Percentiles rank a stretch among this genome's conserved stretches.
phyloP scores from a whole-genome alignment of 805 yeast genomes.

The Kodamaea neixiangensis region DNA sequence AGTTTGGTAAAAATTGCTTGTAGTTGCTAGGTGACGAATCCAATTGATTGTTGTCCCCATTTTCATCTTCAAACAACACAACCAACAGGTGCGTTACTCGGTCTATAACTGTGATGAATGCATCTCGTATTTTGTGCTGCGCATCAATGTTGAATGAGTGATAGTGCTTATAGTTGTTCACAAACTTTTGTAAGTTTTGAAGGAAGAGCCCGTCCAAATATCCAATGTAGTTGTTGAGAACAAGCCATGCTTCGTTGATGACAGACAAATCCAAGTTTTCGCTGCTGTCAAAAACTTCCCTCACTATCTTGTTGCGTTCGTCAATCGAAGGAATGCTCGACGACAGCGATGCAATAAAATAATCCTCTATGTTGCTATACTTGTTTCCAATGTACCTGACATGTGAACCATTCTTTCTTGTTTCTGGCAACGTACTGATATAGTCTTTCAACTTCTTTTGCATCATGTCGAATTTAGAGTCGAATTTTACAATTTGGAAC shows the following conservation, averaged over 20 bases:
- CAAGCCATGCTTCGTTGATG: constrained; percentile 46
- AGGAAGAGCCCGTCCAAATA: constrained; percentile 35
- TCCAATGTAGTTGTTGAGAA: constrained; percentile 36
- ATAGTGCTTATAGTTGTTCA: constrained; percentile 40
- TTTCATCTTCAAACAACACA: constrained; percentile 29
- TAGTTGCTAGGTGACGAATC: constrained; percentile 39
- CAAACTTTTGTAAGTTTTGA: constrained; percentile 33
- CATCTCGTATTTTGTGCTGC: constrained; percentile 28
- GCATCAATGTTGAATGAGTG: constrained; percentile 29
- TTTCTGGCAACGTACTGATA: constrained; percentile 31
- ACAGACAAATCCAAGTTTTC: constrained; percentile 44
- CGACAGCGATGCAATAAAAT: constrained; percentile 31
- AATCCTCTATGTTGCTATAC: constrained; percentile 37
- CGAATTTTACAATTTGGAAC: constrained; percentile 38
- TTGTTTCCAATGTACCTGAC: constrained; percentile 41
- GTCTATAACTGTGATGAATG: constrained; percentile 27
- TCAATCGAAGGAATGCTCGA: constrained; percentile 23
- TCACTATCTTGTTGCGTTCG: constrained; percentile 28
- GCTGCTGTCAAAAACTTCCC: constrained; percentile 36
- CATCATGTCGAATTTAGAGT: constrained; percentile 36
- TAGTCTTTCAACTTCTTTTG: constrained; percentile 40
- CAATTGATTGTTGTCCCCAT: constrained; percentile 31
- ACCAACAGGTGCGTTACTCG: constrained; percentile 28
- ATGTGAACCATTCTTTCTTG: constrained; percentile 37
- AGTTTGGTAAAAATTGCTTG: constrained; percentile 37